Percentiles rank a stretch among this genome's conserved stretches.
Conservation (phyloP, 2,329 filamentous ascomycete species). For the Orbilia blumenaviensis region DNA sequence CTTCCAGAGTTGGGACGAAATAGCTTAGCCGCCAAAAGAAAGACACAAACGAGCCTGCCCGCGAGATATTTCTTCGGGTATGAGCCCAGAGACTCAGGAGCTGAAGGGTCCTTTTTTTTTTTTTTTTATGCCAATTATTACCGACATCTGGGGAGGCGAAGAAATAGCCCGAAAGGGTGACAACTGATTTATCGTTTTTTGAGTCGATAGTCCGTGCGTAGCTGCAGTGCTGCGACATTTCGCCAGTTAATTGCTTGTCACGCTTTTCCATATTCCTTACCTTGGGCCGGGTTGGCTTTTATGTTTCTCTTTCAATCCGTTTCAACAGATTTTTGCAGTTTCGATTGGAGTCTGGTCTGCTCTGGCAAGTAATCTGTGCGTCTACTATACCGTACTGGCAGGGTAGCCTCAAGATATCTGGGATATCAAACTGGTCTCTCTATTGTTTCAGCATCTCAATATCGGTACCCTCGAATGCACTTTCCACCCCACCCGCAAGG, state of each 20-base stretch:
- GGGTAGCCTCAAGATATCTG: conserved; percentile 35
- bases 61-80: conserved; percentile 43
- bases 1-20: conserved; percentile 51
- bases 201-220: conserved; percentile 45
- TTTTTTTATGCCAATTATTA: conserved; percentile 37
- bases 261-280: conserved; percentile 24
- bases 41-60: conserved; percentile 33
- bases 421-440: conserved; percentile 42
- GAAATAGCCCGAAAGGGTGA: conserved; percentile 53
- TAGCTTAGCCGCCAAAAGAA: conserved; percentile 49
- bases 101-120: conserved; percentile 6
- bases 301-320: conserved; percentile 22
- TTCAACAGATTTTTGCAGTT: conserved; percentile 11
- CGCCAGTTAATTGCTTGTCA: conserved; percentile 25
- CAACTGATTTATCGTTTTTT: conserved; percentile 31
- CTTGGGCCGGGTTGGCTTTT: background rate
- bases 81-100: conserved; percentile 22
- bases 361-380: conserved; percentile 34
- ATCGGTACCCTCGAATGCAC: conserved; percentile 17
- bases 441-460: conserved; percentile 38
- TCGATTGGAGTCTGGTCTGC: conserved; percentile 22
- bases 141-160: conserved; percentile 31
- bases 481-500: conserved; percentile 41
- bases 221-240: conserved; percentile 20
- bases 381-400: conserved; percentile 11